phyloP scores from a whole-genome alignment of 225 moss, liverwort and hornwort species.

The Ulota crispa region DNA sequence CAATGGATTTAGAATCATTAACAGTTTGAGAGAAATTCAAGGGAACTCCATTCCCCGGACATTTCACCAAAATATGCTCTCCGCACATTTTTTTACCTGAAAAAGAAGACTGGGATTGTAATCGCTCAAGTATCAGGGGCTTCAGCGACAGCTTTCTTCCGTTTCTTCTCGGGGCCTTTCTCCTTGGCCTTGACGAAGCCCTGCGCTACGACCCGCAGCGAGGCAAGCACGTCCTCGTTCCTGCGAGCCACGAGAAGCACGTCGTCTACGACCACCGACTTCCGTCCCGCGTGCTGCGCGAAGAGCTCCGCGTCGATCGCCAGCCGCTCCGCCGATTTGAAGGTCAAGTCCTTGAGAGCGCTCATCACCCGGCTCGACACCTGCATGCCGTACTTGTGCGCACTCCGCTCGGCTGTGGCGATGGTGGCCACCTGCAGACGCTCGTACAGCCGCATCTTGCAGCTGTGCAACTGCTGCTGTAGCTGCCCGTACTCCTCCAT shows the following conservation, averaged over 20 bases:
- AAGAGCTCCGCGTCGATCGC: slow-evolving; percentile 57
- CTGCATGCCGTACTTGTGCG: slow-evolving; percentile 46
- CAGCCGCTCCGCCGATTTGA: slow-evolving; percentile 47
- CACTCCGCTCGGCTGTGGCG: slow-evolving; percentile 48
- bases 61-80: background rate
- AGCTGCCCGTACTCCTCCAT: slow-evolving; percentile 45
- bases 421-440: slow-evolving; percentile 50
- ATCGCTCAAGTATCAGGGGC: slow-evolving; percentile 31
- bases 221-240: slow-evolving; percentile 47
- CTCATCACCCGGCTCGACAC: slow-evolving; percentile 53
- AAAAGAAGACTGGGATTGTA: background rate
- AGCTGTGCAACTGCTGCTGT: slow-evolving; percentile 50
- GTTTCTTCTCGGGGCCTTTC: slow-evolving; percentile 50
- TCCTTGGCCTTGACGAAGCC: slow-evolving; percentile 44
- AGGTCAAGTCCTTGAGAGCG: slow-evolving; percentile 46
- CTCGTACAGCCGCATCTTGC: slow-evolving; percentile 47
- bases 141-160: slow-evolving; percentile 42
- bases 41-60: background rate
- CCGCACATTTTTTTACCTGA: background rate
- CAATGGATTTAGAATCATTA: background rate
- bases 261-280: slow-evolving; percentile 51
- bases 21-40: background rate
- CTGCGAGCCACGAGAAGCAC: slow-evolving; percentile 57
- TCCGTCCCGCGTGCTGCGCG: slow-evolving; percentile 58
- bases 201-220: slow-evolving; percentile 44